Base-by-base conservation (phyloP, 805 yeast genomes). In the Wickerhamomyces ciferrii region DNA sequence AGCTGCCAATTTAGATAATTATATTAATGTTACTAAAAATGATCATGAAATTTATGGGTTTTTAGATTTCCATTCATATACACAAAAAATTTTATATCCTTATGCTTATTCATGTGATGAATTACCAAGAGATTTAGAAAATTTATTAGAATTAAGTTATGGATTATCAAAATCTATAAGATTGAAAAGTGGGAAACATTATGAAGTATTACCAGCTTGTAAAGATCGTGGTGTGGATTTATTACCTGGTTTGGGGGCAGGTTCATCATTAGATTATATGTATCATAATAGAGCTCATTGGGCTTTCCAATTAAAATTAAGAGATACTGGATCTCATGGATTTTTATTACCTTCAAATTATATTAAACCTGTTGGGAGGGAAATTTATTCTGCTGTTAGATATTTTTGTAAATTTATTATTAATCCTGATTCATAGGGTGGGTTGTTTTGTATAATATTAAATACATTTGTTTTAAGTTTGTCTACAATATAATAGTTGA, bases 251-350 rank as follows among this genome's bases (percentile, higher is more conserved):
- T 67, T 83, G 62, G 94, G 94, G 2, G 75, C 90, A 5, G 96
- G 96, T 2, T 77, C 88, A 2, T 84, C 87, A 1, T 69, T 88
- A 55, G 96, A 88, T 58, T 88, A 74, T 60, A 84, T 87, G 92
- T 88, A 87, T 59, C 89, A 86, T 63, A 78, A 82, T 57, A 76
- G 82, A 48, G 94, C 94, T 0, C 78, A 72, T 55, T 87, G 91
- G 90, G 95, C 96, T 1, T 84, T 83, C 65, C 95, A 87, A 57
- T 67, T 89, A 48, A 87, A 88, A 64, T 69, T 89, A 46, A 74
- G 96, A 57, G 96, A 88, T 59, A 77, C 84, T 18, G 96, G 96
- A 0, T 74, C 79, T 42, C 91, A 85, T 58, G 96, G 96, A 1
- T 89, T 87, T 59, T 70, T 89, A 52, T 68, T 88, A 38, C 96